A percentile compares a stretch with the other conserved stretches of the same genome.
Evolutionary conservation across 1,139 yeast genomes (phyloP).

Genomic region (Suhomyces guaymorum): DNA sequence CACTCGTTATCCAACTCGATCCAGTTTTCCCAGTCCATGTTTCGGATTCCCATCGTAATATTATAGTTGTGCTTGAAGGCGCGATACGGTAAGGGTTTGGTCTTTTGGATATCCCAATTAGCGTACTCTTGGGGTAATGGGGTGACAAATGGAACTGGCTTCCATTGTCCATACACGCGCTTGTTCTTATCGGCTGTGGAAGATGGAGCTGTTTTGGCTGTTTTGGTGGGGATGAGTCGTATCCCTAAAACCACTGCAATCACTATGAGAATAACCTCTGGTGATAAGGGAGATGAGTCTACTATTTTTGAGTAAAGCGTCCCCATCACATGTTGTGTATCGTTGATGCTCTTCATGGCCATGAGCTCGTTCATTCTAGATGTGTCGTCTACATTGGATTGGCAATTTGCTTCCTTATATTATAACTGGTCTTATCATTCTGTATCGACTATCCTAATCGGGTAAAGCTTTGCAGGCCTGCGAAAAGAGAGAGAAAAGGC

Average conservation of each 20-base stretch:
- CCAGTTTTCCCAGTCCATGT: conserved; percentile 61
- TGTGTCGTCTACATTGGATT: background rate
- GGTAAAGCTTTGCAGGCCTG: conserved; percentile 15
- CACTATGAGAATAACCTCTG: conserved; percentile 8
- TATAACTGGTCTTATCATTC: conserved; percentile 5
- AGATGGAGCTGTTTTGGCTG: background rate
- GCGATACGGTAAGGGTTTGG: conserved; percentile 60
- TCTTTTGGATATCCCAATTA: conserved; percentile 51
- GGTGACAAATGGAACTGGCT: conserved; percentile 49
- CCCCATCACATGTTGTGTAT: background rate
- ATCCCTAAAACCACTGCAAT: conserved; percentile 1
- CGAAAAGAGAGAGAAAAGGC: no score
- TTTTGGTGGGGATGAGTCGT: conserved; percentile 1
- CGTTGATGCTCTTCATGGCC: background rate
- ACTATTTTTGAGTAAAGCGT: background rate
- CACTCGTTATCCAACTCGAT: conserved; percentile 67
- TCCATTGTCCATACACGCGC: conserved; percentile 51
- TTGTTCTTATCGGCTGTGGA: conserved; percentile 29
- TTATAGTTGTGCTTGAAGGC: conserved; percentile 60
- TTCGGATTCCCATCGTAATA: conserved; percentile 65
- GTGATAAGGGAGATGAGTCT: conserved; percentile 5
- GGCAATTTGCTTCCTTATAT: background rate
- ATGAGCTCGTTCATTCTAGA: background rate
- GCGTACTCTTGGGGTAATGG: conserved; percentile 51
- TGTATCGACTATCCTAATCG: conserved; percentile 17